A percentile compares a stretch with the other conserved stretches of the same genome.
Conservation (phyloP, 345 rosid genomes). For the Pugionium dolabratum region DNA sequence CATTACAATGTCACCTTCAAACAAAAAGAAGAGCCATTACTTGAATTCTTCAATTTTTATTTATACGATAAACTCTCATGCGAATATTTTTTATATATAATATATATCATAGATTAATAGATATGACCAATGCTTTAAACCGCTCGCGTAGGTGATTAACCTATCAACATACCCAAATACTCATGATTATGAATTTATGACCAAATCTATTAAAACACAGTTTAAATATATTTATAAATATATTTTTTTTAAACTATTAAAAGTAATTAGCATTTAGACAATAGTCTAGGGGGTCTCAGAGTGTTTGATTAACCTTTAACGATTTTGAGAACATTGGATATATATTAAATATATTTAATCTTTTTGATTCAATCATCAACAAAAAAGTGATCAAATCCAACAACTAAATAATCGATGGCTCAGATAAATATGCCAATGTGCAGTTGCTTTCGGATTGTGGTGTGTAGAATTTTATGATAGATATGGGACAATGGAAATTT, state of each 20-base stretch:
- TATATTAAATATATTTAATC: not conserved
- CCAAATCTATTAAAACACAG: not conserved
- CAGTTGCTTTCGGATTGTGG: constrained; percentile 36
- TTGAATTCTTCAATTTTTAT: not conserved
- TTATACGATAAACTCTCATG: constrained; percentile 7
- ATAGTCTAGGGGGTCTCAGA: too few relatives aligned
- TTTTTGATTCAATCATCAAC: constrained; percentile 28
- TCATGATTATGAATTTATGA: too few relatives aligned
- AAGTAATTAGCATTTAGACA: too few relatives aligned
- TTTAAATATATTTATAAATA: not conserved
- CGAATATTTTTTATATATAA: not conserved
- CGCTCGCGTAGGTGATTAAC: not conserved
- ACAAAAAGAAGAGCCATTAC: not conserved
- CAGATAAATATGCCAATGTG: constrained; percentile 24
- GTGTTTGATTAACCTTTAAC: too few relatives aligned
- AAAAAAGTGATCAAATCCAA: constrained; percentile 33
- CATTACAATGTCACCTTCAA: constrained; percentile 39
- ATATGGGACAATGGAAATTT: constrained; percentile 34
- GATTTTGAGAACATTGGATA: constrained; percentile 20
- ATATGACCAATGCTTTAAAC: not conserved
- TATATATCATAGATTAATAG: not conserved
- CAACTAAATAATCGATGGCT: constrained; percentile 26
- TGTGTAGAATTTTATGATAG: constrained; percentile 34
- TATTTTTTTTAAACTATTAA: not conserved
- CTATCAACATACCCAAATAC: not conserved